phyloP scores from a whole-genome alignment of 495 filamentous ascomycete species.

The Trichoderma erinaceum region DNA sequence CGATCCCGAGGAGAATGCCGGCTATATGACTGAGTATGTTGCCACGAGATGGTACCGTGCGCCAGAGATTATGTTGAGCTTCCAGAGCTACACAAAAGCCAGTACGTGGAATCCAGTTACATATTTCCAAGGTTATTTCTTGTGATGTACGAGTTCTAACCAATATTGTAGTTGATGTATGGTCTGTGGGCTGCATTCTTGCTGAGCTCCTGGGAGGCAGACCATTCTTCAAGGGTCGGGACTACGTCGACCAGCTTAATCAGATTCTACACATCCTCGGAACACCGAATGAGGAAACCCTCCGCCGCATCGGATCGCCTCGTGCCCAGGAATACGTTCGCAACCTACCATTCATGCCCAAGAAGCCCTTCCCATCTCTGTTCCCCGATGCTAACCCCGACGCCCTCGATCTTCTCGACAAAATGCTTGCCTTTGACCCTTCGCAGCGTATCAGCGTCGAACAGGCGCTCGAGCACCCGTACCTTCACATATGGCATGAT shows the following conservation, averaged over 20 bases:
- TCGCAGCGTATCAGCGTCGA: conserved; percentile 87
- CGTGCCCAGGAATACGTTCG: conserved; percentile 97
- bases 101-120: conserved; percentile 53
- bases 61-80: conserved; percentile 98
- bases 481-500: conserved; percentile 97
- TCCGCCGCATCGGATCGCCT: conserved; percentile 89
- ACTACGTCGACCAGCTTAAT: conserved; percentile 98
- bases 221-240: conserved; percentile 97
- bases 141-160: background rate
- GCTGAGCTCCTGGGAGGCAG: conserved; percentile 93
- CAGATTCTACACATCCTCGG: conserved; percentile 98
- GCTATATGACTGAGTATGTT: conserved; percentile 99
- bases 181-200: conserved; percentile 97
- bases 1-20: conserved; percentile 95
- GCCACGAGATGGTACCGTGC: conserved; percentile 98
- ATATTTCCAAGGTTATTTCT: background rate
- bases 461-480: conserved; percentile 88
- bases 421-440: conserved; percentile 96
- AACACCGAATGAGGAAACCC: conserved; percentile 90
- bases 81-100: conserved; percentile 99
- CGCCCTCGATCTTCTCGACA: conserved; percentile 87
- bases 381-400: conserved; percentile 96
- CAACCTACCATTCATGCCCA: conserved; percentile 93
- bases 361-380: conserved; percentile 77
- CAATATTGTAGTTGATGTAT: conserved; percentile 74